Base-by-base conservation (phyloP, 805 yeast genomes). In the Candida khao-thaluensis region DNA sequence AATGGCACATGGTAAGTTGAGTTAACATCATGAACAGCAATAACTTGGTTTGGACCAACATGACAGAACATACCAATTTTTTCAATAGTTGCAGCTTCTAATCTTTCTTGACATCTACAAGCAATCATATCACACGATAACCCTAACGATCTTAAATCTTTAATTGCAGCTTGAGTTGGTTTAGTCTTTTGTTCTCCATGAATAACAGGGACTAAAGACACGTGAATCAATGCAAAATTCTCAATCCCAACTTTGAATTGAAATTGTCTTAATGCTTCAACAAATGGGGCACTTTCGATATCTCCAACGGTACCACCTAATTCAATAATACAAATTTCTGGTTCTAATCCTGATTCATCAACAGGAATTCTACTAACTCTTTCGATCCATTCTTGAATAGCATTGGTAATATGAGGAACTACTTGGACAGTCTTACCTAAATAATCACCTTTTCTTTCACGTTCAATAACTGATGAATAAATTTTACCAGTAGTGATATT, bases 221-320 rank as follows among this genome's bases (percentile, higher is more conserved):
- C 99, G 55, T 93, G 99, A 55, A 91, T 87, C 60, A 93, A 75
- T 14, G 97, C 95, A 67, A 93, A 93, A 69, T 87, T 93, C 50
- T 88, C 96, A 42, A 73, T 70, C 14, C 98, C 98, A 45, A 91
- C 98, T 60, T 96, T 81, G 71, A 93, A 93, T 73, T 93, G 99
- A 71, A 93, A 93, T 69, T 93, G 99, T 74, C 99, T 85, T 48
- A 93, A 78, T 17, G 99, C 99, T 72, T 93, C 99, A 41, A 93
- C 97, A 52, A 93, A 93, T 18, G 99, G 99, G 38, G 98, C 99
- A 59, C 91, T 81, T 72, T 93, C 99, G 57, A 93, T 93, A 62
- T 93, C 99, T 60, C 99, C 99, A 43, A 93, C 99, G 21, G 99
- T 93, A 63, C 99, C 99, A 63, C 99, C 99, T 44, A 93, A 77